Evolutionary conservation across 192 early-diverging fungal species (phyloP).

Genomic region (Jimgerdemannia flammicorona): DNA sequence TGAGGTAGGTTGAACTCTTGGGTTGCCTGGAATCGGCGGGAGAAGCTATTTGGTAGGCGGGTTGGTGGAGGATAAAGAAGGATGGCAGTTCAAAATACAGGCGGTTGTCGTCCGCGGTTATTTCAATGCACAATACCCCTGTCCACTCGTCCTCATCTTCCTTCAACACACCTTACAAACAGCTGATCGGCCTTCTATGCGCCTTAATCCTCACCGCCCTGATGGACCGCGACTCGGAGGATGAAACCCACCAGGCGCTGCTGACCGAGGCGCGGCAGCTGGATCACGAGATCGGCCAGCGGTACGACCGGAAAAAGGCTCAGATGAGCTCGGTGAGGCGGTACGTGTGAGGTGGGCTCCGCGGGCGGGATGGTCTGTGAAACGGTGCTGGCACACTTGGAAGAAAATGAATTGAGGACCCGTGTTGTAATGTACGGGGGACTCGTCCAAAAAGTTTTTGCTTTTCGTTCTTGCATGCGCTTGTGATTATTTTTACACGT

Average conservation of each 20-base stretch:
- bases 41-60: too few relatives aligned
- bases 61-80: too few relatives aligned
- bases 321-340: neutral
- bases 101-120: neutral
- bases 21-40: too few relatives aligned
- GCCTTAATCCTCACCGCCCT: neutral
- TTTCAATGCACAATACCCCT: too few relatives aligned
- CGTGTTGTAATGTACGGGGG: too few relatives aligned
- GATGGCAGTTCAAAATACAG: slow-evolving; percentile 14
- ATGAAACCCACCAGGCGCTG: neutral
- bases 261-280: neutral
- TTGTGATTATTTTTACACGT: too few relatives aligned
- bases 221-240: neutral
- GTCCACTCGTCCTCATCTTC: neutral
- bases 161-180: neutral
- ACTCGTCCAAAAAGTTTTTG: too few relatives aligned
- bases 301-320: neutral
- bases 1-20: slow-evolving; percentile 30
- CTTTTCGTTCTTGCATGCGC: too few relatives aligned
- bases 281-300: neutral
- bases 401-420: too few relatives aligned
- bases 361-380: too few relatives aligned
- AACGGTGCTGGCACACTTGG: too few relatives aligned
- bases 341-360: neutral
- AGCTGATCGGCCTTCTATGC: neutral